Evolutionary conservation across 129 eudicot species (phyloP).

Genomic region (Saussurea involucrata): DNA sequence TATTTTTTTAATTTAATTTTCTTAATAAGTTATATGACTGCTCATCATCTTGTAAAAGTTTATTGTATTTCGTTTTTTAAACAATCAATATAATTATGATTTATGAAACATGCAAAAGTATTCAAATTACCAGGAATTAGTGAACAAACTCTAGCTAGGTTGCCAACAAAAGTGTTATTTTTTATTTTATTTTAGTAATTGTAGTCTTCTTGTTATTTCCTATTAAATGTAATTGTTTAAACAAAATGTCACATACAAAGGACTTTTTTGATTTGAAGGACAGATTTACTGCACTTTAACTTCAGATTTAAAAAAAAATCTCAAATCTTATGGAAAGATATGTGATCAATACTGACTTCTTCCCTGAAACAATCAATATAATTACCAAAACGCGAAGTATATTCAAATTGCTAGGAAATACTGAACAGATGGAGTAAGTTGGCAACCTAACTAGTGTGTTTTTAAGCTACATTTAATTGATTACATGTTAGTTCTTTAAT

Average conservation of each 20-base stretch:
- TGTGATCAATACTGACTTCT: not conserved
- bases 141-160: not conserved
- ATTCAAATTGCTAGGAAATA: not conserved
- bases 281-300: not conserved
- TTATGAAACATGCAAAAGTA: not conserved
- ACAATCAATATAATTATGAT: not conserved
- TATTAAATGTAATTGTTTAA: not conserved
- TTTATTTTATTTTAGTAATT: not conserved
- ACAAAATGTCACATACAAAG: not conserved
- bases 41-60: constrained; percentile 2
- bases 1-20: not conserved
- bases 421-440: not conserved
- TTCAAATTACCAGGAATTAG: not conserved
- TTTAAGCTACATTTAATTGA: not conserved
- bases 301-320: not conserved
- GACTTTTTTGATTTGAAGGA: not conserved
- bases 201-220: not conserved
- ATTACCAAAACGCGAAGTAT: not conserved
- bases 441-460: not conserved
- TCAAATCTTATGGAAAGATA: not conserved
- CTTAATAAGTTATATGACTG: not conserved
- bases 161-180: not conserved
- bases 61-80: not conserved
- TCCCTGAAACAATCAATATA: not conserved
- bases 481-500: not conserved